phyloP scores from a whole-genome alignment of 2,329 filamentous ascomycete genomes.

The Arthrobotrys musiformis region DNA sequence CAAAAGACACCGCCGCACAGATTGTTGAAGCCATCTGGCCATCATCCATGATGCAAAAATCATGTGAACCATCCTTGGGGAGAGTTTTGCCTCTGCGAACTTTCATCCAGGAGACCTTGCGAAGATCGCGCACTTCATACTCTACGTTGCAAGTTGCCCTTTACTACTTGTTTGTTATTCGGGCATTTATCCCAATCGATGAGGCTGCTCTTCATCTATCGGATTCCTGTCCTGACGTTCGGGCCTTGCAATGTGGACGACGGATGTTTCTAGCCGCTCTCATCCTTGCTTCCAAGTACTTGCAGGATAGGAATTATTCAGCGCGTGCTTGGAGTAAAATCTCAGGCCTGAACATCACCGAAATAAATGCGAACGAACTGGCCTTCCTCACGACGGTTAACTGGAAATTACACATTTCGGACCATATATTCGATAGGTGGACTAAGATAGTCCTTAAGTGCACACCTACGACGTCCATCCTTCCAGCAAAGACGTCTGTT shows the following conservation, averaged over 20 bases:
- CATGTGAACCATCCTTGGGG: conserved; percentile 76
- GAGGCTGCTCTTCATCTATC: conserved; percentile 61
- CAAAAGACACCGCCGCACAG: conserved; percentile 89
- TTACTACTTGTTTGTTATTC: conserved; percentile 95
- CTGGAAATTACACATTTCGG: conserved; percentile 94
- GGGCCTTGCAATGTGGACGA: conserved; percentile 91
- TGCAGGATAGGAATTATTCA: conserved; percentile 98
- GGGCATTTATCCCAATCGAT: conserved; percentile 79
- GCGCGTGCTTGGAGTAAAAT: conserved; percentile 99
- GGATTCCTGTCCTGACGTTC: conserved; percentile 68
- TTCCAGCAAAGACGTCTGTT: conserved; percentile 17
- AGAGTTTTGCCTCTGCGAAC: conserved; percentile 88
- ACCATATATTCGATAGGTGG: conserved; percentile 90
- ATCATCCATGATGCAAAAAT: conserved; percentile 81
- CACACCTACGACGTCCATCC: conserved; percentile 68
- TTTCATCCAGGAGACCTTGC: conserved; percentile 97
- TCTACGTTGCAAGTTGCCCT: conserved; percentile 96
- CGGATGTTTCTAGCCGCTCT: conserved; percentile 97
- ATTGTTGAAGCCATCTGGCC: conserved; percentile 99
- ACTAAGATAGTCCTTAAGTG: conserved; percentile 89
- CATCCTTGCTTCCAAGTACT: conserved; percentile 95
- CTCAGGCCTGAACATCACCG: conserved; percentile 88
- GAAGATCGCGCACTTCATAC: conserved; percentile 94
- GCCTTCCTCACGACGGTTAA: conserved; percentile 88
- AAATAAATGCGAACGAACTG: conserved; percentile 98